These are phyloP conservation scores for Echria macrotheca DNA, from an alignment of 495 filamentous ascomycete species.

Conservation along the genomic window DNA sequence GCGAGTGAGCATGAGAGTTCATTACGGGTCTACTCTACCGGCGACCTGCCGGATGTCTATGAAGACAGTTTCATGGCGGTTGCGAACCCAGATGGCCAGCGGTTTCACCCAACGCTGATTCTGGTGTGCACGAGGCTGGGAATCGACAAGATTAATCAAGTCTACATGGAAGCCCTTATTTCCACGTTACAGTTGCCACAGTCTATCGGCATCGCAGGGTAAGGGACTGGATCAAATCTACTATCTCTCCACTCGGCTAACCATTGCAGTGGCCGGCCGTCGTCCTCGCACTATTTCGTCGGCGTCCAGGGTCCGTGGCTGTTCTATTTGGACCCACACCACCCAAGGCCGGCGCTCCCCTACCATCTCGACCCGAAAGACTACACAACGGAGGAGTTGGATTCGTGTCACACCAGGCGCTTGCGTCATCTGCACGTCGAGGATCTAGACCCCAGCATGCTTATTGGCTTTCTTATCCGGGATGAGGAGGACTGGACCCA, in stretches of 20 bases:
- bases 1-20: conserved; percentile 53
- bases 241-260: too few species aligned
- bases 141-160: conserved; percentile 86
- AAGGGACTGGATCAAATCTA: conserved; percentile 39
- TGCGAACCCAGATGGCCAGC: conserved; percentile 56
- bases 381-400: conserved; percentile 67
- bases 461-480: conserved; percentile 89
- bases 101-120: conserved; percentile 79
- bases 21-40: conserved; percentile 80
- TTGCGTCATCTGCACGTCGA: conserved; percentile 74
- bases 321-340: conserved; percentile 95
- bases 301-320: conserved; percentile 84
- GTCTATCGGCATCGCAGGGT: conserved; percentile 95
- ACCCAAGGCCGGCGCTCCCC: conserved; percentile 63
- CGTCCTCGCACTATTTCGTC: conserved; percentile 93
- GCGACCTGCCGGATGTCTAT: conserved; percentile 86
- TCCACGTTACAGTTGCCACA: conserved; percentile 76
- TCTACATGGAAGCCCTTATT: conserved; percentile 87
- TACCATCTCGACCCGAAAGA: conserved; percentile 43
- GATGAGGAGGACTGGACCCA: conserved; percentile 76
- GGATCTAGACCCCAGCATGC: conserved; percentile 98
- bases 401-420: conserved; percentile 81
- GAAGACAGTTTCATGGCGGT: conserved; percentile 76
- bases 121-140: conserved; percentile 83
- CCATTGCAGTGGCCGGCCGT: conserved; percentile 71